A percentile compares a stretch with the other conserved stretches of the same genome.
Conservation (phyloP, 345 rosid species). For the Melaleuca alternifolia region DNA sequence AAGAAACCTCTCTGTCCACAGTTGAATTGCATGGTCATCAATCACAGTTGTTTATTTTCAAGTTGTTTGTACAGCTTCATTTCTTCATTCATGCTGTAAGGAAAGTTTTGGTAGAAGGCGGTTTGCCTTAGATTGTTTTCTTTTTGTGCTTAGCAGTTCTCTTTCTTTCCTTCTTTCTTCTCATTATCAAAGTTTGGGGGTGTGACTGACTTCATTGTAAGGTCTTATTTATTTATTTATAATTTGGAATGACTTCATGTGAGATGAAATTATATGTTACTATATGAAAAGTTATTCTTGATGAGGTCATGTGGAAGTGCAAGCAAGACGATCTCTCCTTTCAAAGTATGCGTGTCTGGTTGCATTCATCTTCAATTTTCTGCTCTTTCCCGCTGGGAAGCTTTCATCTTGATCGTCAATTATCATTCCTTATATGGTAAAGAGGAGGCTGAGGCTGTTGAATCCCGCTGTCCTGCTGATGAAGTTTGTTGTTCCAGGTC, state of each 20-base stretch:
- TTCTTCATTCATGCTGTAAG: constrained; percentile 77
- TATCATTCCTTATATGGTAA: not conserved
- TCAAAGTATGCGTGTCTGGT: not conserved
- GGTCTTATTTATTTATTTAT: not conserved
- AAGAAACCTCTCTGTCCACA: not conserved
- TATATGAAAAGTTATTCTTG: not conserved
- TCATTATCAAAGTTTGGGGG: not conserved
- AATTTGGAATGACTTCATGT: constrained; percentile 1
- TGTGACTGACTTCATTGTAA: not conserved
- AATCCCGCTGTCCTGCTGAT: not conserved
- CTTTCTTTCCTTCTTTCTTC: not conserved
- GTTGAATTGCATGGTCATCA: constrained; percentile 19
- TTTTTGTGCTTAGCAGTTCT: not conserved
- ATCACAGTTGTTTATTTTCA: constrained; percentile 18
- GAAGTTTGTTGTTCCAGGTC: not conserved
- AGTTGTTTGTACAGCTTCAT: constrained; percentile 68
- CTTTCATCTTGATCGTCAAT: not conserved
- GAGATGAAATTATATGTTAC: not conserved
- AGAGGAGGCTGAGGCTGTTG: not conserved
- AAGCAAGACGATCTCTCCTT: not conserved
- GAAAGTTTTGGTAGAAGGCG: constrained; percentile 41
- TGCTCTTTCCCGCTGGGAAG: not conserved
- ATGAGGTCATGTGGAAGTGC: not conserved
- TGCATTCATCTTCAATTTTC: not conserved
- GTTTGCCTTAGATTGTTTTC: constrained; percentile 1